Percentiles rank a stretch among this genome's conserved stretches.
These are phyloP conservation scores for Auricularia sp. DNA, from an alignment of 768 basidiomycete species.

Conservation along the genomic window DNA sequence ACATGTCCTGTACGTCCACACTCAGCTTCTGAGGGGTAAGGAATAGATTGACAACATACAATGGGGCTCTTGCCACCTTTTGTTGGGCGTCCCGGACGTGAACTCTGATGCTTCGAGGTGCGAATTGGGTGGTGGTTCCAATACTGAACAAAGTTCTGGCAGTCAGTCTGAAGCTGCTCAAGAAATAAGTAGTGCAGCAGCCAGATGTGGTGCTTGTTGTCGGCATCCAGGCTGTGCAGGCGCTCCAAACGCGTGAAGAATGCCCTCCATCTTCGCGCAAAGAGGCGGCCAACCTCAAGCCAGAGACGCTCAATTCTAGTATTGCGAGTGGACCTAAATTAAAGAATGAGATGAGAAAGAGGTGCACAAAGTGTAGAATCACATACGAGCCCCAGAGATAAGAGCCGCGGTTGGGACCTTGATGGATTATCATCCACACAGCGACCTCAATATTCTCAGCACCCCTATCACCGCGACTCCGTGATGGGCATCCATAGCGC, in stretches of 20 bases:
- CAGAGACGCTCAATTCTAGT: constrained; percentile 11
- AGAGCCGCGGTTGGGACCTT: neutral
- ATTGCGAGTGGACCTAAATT: constrained; percentile 10
- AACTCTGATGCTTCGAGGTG: neutral
- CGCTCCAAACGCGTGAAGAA: constrained; percentile 11
- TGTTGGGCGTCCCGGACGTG: too few species aligned
- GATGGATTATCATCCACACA: neutral
- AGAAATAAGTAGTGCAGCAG: constrained; percentile 12
- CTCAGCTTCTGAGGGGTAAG: neutral
- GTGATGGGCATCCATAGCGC: neutral
- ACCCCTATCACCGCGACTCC: neutral
- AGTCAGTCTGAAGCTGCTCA: constrained; percentile 10
- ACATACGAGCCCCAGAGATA: neutral
- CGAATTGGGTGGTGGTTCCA: constrained; percentile 17
- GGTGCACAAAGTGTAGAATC: neutral
- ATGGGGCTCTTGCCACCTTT: constrained; percentile 16
- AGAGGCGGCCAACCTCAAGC: constrained; percentile 12
- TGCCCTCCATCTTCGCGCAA: constrained; percentile 9
- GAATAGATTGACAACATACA: constrained; percentile 6
- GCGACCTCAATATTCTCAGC: neutral
- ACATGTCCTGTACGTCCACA: constrained; percentile 8
- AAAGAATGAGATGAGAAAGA: neutral
- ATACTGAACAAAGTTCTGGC: constrained; percentile 7
- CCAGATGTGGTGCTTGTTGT: constrained; percentile 11
- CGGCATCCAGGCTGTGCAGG: constrained; percentile 5